These are phyloP conservation scores for Auricularia sp. DNA, from an alignment of 768 basidiomycete genomes.

Conservation along the genomic window DNA sequence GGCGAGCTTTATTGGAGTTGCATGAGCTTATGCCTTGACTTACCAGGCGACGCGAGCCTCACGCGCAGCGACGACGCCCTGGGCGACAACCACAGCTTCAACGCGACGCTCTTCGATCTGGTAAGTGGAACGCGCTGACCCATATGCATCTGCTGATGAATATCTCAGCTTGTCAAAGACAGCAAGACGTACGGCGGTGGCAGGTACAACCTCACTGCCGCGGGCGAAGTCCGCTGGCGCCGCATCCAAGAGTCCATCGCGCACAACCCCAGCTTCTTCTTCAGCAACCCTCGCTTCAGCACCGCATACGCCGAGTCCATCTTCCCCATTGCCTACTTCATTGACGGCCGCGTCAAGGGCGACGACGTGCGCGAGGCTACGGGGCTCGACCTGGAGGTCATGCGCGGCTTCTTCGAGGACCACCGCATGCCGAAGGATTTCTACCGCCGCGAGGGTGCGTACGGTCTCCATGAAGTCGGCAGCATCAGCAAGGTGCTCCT, in stretches of 20 bases:
- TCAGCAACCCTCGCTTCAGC: slow-evolving; percentile 1
- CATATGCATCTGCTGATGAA: neutral
- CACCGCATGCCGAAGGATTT: slow-evolving; percentile 2
- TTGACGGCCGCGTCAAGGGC: neutral
- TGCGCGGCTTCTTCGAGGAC: slow-evolving; percentile 1
- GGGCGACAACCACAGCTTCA: slow-evolving; percentile 6
- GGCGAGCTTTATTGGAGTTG: neutral
- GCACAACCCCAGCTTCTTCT: slow-evolving; percentile 4
- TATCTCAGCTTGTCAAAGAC: neutral
- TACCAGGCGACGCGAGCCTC: slow-evolving; percentile 6
- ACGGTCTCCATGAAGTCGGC: neutral
- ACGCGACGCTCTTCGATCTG: slow-evolving; percentile 4
- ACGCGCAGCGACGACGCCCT: slow-evolving; percentile 6
- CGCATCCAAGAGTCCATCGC: slow-evolving; percentile 5
- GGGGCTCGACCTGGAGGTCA: slow-evolving; percentile 2
- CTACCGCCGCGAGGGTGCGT: neutral
- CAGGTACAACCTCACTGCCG: neutral
- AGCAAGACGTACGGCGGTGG: neutral
- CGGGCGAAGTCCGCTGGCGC: slow-evolving; percentile 1
- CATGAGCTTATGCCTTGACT: neutral
- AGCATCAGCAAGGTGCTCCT: neutral
- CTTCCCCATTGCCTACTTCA: slow-evolving; percentile 4
- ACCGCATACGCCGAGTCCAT: slow-evolving; percentile 3
- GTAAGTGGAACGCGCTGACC: neutral
- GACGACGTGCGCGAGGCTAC: neutral